A percentile compares a stretch with the other conserved stretches of the same genome.
phyloP scores from a whole-genome alignment of 2,329 filamentous ascomycete genomes.

The Arachnopeziza araneosa region DNA sequence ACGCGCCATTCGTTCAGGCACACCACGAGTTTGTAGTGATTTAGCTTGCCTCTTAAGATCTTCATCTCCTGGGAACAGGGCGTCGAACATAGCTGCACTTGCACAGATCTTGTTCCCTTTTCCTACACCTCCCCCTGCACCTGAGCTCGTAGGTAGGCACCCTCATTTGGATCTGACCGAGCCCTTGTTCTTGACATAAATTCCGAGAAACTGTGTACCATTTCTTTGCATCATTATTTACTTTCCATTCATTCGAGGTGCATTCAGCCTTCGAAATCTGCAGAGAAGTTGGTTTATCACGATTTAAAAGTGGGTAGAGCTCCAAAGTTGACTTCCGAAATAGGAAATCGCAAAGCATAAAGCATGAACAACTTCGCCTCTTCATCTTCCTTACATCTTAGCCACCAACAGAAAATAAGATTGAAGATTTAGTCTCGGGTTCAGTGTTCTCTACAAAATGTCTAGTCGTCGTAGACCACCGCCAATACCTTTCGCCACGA shows the following conservation, averaged over 20 bases:
- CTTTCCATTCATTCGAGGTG: not conserved
- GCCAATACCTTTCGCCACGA: slow-evolving; percentile 23
- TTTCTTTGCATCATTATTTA: not conserved
- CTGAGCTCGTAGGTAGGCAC: not conserved
- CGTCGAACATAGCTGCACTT: not conserved
- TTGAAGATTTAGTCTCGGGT: not conserved
- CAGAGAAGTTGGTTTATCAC: not conserved
- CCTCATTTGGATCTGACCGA: not conserved
- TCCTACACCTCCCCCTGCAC: not conserved
- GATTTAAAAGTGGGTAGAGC: not conserved
- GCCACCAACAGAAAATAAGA: not conserved
- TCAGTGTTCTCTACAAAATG: slow-evolving; percentile 14
- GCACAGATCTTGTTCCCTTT: not conserved
- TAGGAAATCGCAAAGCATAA: not conserved
- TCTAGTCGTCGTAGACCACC: slow-evolving; percentile 22
- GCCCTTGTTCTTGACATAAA: not conserved
- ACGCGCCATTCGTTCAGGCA: not conserved
- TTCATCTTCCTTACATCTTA: not conserved
- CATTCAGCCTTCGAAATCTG: not conserved
- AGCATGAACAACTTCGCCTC: not conserved
- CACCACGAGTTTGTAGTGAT: not conserved
- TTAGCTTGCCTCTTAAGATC: not conserved
- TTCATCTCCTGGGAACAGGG: not conserved
- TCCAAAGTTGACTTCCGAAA: not conserved
- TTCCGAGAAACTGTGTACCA: not conserved